Conservation (phyloP, 2,329 filamentous ascomycete genomes). For the Gliomastix tumulicola region DNA sequence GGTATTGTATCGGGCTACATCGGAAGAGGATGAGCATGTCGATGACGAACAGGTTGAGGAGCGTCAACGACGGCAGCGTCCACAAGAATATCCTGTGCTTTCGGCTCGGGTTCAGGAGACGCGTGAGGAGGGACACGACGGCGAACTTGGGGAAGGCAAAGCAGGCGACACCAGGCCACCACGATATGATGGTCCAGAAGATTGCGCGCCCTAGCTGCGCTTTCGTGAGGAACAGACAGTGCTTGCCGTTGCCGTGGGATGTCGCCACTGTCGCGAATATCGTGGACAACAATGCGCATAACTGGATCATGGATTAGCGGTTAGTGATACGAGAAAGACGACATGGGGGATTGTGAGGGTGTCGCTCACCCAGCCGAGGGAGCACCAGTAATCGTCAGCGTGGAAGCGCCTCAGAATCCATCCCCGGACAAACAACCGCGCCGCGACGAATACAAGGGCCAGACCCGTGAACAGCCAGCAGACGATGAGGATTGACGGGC, state of each 20-base stretch:
- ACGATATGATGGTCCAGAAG: slow-evolving; percentile 26
- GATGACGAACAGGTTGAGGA: slow-evolving; percentile 17
- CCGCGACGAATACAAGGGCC: slow-evolving; percentile 7
- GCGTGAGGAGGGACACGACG: slow-evolving; percentile 27
- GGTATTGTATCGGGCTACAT: slow-evolving; percentile 27
- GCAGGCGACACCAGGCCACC: slow-evolving; percentile 26
- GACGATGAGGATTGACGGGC: slow-evolving; percentile 7
- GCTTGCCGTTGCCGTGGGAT: slow-evolving; percentile 11
- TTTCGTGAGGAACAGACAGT: slow-evolving; percentile 7
- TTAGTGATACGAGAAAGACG: slow-evolving; percentile 3
- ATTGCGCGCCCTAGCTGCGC: slow-evolving; percentile 4
- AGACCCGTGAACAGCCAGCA: slow-evolving; percentile 11
- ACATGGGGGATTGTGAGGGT: neutral
- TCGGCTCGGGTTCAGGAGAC: slow-evolving; percentile 26
- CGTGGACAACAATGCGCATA: slow-evolving; percentile 8
- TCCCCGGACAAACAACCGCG: slow-evolving; percentile 7
- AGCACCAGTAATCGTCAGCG: slow-evolving; percentile 10
- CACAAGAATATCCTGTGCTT: slow-evolving; percentile 27
- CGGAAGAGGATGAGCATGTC: slow-evolving; percentile 32
- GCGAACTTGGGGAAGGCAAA: slow-evolving; percentile 34
- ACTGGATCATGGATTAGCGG: slow-evolving; percentile 4
- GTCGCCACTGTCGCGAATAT: slow-evolving; percentile 10
- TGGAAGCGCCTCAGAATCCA: slow-evolving; percentile 6
- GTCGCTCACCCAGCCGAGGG: neutral
- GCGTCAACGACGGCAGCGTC: slow-evolving; percentile 19